These are phyloP conservation scores for Lentinula raphanica DNA, from an alignment of 768 basidiomycete species.

Conservation along the genomic window DNA sequence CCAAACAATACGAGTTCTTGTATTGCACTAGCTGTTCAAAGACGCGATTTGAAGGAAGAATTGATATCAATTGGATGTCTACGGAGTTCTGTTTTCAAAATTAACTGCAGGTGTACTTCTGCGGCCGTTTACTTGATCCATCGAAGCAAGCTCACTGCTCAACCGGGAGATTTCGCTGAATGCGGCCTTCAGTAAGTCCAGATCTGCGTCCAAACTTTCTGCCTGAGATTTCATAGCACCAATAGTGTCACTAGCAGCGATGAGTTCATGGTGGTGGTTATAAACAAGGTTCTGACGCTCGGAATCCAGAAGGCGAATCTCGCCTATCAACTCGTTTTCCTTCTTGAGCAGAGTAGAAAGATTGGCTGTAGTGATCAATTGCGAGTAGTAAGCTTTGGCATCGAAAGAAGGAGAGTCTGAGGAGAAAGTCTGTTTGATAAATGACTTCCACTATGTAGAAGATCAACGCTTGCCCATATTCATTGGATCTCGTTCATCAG, in stretches of 20 bases:
- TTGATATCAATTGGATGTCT: no score
- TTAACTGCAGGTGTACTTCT: not conserved
- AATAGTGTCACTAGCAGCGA: slow-evolving; percentile 90
- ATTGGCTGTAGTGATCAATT: slow-evolving; percentile 77
- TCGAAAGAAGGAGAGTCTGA: slow-evolving; percentile 80
- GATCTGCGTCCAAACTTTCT: slow-evolving; percentile 77
- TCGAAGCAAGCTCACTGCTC: slow-evolving; percentile 52
- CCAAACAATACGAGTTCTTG: no score
- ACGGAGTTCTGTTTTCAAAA: no score
- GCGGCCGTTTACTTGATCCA: not conserved
- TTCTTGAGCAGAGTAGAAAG: slow-evolving; percentile 67
- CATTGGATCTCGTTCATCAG: slow-evolving; percentile 71
- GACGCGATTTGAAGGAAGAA: no score
- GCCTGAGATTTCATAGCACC: slow-evolving; percentile 84
- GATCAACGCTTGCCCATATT: slow-evolving; percentile 55
- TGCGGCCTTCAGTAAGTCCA: slow-evolving; percentile 73
- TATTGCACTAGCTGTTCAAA: no score
- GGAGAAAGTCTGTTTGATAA: not conserved
- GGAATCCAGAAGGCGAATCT: slow-evolving; percentile 82
- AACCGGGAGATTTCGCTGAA: slow-evolving; percentile 86
- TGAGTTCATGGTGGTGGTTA: slow-evolving; percentile 93
- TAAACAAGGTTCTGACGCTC: slow-evolving; percentile 91
- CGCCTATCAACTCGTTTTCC: slow-evolving; percentile 78
- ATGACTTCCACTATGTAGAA: not conserved
- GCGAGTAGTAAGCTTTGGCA: slow-evolving; percentile 79